These are phyloP conservation scores for Speleostelium caveatum DNA, from an alignment of 78 protist species.

Conservation along the genomic window DNA sequence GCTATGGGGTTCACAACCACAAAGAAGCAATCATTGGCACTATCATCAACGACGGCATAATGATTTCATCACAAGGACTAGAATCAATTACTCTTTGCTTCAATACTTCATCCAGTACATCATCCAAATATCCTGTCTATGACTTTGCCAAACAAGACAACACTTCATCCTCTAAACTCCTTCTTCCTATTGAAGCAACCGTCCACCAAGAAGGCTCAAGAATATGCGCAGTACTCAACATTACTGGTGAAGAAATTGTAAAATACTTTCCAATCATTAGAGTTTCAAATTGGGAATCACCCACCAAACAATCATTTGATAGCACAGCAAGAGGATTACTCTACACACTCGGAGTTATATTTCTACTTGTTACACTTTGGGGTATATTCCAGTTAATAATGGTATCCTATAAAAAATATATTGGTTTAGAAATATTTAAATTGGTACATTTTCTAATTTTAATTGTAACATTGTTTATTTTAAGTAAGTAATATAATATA, in stretches of 20 bases:
- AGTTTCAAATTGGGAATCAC: background rate
- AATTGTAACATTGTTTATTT: constrained; percentile 14
- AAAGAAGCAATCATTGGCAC: constrained; percentile 34
- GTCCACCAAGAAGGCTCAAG: background rate
- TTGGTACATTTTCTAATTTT: constrained; percentile 33
- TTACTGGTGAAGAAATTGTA: background rate
- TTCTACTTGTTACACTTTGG: constrained; percentile 8
- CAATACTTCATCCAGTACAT: background rate
- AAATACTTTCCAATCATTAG: constrained; percentile 21
- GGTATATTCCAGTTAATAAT: constrained; percentile 22
- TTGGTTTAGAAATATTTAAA: background rate
- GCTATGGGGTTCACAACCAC: constrained; percentile 14
- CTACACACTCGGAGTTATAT: constrained; percentile 21
- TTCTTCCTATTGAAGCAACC: background rate
- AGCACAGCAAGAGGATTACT: constrained; percentile 19
- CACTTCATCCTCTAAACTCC: background rate
- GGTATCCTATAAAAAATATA: background rate
- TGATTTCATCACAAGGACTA: constrained; percentile 21
- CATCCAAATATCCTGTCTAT: background rate
- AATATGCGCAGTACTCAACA: background rate
- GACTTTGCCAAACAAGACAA: constrained; percentile 11
- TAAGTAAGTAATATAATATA: background rate
- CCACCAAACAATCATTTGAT: constrained; percentile 2
- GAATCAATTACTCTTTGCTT: background rate
- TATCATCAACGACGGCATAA: constrained; percentile 28